Evolutionary conservation across 176 grass and related monocot genomes (phyloP), one percentile per base, ranked within the genome.

Genomic region (Triticum monococcum): DNA sequence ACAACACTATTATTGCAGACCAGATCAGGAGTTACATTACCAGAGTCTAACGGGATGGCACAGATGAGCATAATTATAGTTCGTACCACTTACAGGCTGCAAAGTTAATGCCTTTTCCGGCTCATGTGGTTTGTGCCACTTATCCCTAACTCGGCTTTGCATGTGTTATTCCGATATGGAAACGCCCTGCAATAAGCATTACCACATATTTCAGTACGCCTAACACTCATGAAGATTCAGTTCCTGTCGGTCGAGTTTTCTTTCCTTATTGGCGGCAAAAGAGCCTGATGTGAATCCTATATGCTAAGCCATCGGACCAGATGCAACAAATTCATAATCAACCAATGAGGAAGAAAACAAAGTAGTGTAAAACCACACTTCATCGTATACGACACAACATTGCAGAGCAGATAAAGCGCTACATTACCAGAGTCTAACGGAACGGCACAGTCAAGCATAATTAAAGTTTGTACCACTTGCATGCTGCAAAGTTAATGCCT

Each of bases 61-160:
- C 11, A 28, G 3, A 8, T 8, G 37, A 72, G 7, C 4, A 79
- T 83, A 22, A 74, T 22, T 56, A 28, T 6, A 41, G 41, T 46
- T 50, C 13, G 20, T 6, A 84, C 24, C 81, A 79, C 72, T 83
- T 78, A 90, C 56, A 79, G 17, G 12, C 5, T 32, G 35, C 12
- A 22, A 73, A 73, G 33, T 16, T n/a, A 14, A 26, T 6, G 35
- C 8, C 26, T 9, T 59, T 43, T 18, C n/a, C 31, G 36, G 8
- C 11, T 48, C 10, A 13, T 22, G 0, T 7, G 2, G 13, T 46
- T 38, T 11, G 37, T 13, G 1, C 25, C 14, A 84, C 24, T 24
- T 1, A 24, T 38, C 16, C 67, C 8, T 24, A 6, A 10, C 26
- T 14, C 7, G 4, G 13, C 41, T 43, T 24, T 1, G 30, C 14